Base-by-base conservation (phyloP, 257 asterid species). In the Rauvolfia tetraphylla region DNA sequence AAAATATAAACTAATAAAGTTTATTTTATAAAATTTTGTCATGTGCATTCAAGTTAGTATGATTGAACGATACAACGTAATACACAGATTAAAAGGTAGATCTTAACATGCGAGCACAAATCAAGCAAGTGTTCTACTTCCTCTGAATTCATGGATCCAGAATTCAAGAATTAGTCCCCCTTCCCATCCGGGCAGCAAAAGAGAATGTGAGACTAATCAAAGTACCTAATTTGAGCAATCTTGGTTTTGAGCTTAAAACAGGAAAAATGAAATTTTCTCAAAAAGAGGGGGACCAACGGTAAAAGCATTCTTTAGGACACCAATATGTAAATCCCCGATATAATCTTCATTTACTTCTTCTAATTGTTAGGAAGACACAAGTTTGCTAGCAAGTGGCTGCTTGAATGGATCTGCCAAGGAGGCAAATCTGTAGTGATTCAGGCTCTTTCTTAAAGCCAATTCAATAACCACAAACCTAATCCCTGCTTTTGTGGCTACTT, bases 401-500 rank as follows among this genome's bases (percentile, higher is more conserved):
- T 67, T 8, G 9, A 4, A 66, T 7, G 13, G 20, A 7, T 12
- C 15, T 9, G 33, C 17, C 39, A 69, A 44, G 25, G 48, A 7
- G 14, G 49, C 49, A 6, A 44, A 44, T 1, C 10, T 9, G 8
- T 7, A 7, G 11, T 9, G 49, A 44, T 44, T 14, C 49, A 44
- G 49, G 14, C 49, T 44, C 22, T 3, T 48, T 48, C 54, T 49
- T 15, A 12, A 13, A 49, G 56, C 56, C 56, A 49, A 1, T 49
- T 68, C 36, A 20, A 68, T 54, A 67, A 38, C 12, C 72, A 67
- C 11, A 15, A 38, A 38, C 33, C 33, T 20, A 67, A 67, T 38
- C 72, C 72, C 33, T 67, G 31, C 49, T 67, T 67, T 38, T 67
- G 9, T 39, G 72, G 72, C 72, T 38, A 22, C 49, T 67, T 38